Evolutionary conservation across 108 stramenopile species (phyloP).

Genomic region (Pseudonitzschia delicatissima): DNA sequence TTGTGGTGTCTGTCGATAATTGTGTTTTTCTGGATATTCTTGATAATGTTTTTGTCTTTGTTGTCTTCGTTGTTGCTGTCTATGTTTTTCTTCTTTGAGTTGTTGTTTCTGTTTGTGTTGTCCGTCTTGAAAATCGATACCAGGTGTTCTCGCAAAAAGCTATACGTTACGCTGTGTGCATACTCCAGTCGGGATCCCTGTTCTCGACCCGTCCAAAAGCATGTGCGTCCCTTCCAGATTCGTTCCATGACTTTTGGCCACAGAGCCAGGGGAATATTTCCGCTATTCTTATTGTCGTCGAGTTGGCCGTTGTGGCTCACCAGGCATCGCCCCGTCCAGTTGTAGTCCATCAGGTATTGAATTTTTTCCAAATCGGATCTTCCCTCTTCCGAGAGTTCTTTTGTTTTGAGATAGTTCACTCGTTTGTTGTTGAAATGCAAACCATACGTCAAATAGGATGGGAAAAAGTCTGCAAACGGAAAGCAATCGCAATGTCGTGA

Average conservation of each 20-base stretch:
- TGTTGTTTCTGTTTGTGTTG: not conserved
- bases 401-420: conserved; percentile 12
- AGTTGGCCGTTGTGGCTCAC: not conserved
- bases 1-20: not conserved
- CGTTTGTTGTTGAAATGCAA: conserved; percentile 18
- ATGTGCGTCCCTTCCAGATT: conserved; percentile 7
- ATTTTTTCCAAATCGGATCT: conserved; percentile 11
- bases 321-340: conserved; percentile 10
- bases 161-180: conserved; percentile 9
- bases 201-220: conserved; percentile 17
- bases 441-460: conserved; percentile 1
- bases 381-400: not conserved
- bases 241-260: conserved; percentile 15
- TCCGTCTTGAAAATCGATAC: not conserved
- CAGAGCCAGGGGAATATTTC: not conserved
- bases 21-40: not conserved
- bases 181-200: not conserved
- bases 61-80: no score
- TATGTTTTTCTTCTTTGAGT: no score
- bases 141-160: conserved; percentile 9
- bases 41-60: not conserved
- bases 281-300: no score
- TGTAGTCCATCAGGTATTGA: conserved; percentile 11
- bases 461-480: conserved; percentile 1
- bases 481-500: not conserved